Conservation (phyloP, 306 rosid species). For the Pterocarpus macrocarpus region DNA sequence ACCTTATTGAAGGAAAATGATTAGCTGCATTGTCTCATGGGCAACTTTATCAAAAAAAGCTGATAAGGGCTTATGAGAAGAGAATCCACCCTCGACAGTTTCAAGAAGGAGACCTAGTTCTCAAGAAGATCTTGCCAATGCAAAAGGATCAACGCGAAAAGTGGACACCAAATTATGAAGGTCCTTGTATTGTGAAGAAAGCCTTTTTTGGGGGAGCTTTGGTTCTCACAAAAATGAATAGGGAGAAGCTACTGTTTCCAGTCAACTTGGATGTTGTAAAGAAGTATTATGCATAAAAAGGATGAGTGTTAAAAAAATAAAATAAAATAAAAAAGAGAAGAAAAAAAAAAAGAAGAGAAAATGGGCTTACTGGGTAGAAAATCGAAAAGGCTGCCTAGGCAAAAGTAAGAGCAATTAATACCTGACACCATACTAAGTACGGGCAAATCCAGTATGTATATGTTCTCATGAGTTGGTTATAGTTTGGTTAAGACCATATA, state of each 20-base stretch:
- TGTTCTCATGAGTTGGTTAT: too few species aligned
- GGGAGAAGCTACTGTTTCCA: background rate
- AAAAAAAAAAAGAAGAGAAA: too few species aligned
- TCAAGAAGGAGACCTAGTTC: background rate
- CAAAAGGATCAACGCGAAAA: background rate
- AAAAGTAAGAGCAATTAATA: too few species aligned
- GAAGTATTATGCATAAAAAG: background rate
- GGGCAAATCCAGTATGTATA: too few species aligned
- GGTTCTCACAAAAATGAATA: background rate
- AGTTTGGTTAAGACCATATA: too few species aligned
- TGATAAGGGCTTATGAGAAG: background rate
- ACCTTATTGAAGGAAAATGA: background rate
- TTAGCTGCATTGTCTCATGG: background rate
- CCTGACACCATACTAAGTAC: too few species aligned
- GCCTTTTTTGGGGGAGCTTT: background rate
- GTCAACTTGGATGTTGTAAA: background rate
- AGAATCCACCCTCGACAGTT: background rate
- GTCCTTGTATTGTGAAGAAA: background rate
- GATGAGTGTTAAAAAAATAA: too few species aligned
- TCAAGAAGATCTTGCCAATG: background rate
- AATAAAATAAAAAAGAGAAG: too few species aligned
- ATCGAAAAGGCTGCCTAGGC: too few species aligned
- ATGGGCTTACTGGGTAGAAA: too few species aligned
- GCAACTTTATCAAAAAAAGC: background rate
- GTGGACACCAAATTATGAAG: background rate